Evolutionary conservation across 106 monocot species (phyloP), one percentile per base, ranked within the genome.

Genomic region (Allium fistulosum): DNA sequence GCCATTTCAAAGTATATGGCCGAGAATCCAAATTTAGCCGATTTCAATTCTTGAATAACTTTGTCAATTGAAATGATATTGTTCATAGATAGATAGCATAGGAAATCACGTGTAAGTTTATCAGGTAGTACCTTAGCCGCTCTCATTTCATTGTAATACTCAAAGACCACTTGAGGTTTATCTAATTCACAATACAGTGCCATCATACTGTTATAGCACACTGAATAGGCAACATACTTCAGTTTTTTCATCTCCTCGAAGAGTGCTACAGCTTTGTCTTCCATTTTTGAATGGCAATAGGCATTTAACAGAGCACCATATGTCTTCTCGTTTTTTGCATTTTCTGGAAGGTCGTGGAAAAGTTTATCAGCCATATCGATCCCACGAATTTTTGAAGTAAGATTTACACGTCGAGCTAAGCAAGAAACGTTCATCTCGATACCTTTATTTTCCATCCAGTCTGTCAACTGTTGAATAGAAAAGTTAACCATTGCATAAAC

Each of bases 391-490:
- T 82, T 80, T 11, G 85, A 68, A 60, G 85, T 55, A 58, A 89
- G 79, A 72, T 80, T 74, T 6, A 89, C 14, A 7, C 85, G 81
- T 49, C 82, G 45, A 13, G 88, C 88, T 69, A 82, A 77, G 63
- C 68, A 75, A 27, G 69, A 55, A 8, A 70, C 17, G 22, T 69
- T 70, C 63, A 84, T 63, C 10, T 68, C 56, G 62, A 85, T 82
- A 37, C 75, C 68, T 17, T 26, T 79, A 6, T 13, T 65, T 10
- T 72, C 79, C 85, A 89, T 89, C 88, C 88, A 89, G 22, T 89
- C 82, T 57, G 82, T 68, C 14, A 89, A 60, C 79, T 81, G 77
- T 58, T 61, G 26, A 59, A 0, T 12, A 56, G 16, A 67, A 65
- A 55, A 37, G 37, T 37, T 37, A 37, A 37, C 5, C 5, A 37